These are phyloP conservation scores for Metarhizium anisopliae DNA, from an alignment of 2,329 filamentous ascomycete species.

Conservation along the genomic window DNA sequence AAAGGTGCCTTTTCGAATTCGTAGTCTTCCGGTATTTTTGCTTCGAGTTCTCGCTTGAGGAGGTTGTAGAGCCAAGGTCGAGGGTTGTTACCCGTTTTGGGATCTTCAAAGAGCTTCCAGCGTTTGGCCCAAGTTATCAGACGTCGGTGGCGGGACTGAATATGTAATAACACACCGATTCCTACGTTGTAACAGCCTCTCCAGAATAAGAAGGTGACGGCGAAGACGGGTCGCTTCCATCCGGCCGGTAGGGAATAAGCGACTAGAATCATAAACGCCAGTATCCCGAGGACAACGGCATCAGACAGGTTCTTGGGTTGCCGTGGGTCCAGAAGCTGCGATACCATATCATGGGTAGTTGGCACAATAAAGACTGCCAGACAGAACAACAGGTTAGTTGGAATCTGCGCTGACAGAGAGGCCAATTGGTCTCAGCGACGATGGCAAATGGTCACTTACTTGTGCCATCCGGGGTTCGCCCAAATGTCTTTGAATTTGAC, in stretches of 20 bases:
- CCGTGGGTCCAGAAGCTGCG: conserved; percentile 86
- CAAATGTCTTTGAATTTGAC: conserved; percentile 60
- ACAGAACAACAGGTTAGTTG: conserved; percentile 7
- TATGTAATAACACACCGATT: conserved; percentile 80
- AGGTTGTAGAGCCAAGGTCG: conserved; percentile 74
- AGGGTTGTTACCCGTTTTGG: conserved; percentile 70
- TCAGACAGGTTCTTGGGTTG: conserved; percentile 95
- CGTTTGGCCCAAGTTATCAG: conserved; percentile 83
- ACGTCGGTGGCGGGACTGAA: conserved; percentile 82
- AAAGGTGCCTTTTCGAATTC: conserved; percentile 85
- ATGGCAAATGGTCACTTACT: conserved; percentile 46
- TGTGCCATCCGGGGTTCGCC: conserved; percentile 81
- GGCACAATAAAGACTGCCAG: conserved; percentile 83
- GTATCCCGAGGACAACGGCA: conserved; percentile 65
- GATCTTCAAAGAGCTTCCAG: conserved; percentile 78
- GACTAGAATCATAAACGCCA: conserved; percentile 64
- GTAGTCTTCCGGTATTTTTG: conserved; percentile 91
- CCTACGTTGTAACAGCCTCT: conserved; percentile 85
- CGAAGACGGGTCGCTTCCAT: conserved; percentile 69
- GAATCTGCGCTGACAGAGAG: background rate
- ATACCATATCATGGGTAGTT: conserved; percentile 97
- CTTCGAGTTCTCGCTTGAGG: conserved; percentile 82
- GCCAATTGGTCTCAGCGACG: background rate
- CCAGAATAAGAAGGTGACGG: conserved; percentile 84
- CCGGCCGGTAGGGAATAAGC: conserved; percentile 63